Evolutionary conservation across 1,284 basidiomycete species (phyloP).

Genomic region (Moesziomyces sp.): DNA sequence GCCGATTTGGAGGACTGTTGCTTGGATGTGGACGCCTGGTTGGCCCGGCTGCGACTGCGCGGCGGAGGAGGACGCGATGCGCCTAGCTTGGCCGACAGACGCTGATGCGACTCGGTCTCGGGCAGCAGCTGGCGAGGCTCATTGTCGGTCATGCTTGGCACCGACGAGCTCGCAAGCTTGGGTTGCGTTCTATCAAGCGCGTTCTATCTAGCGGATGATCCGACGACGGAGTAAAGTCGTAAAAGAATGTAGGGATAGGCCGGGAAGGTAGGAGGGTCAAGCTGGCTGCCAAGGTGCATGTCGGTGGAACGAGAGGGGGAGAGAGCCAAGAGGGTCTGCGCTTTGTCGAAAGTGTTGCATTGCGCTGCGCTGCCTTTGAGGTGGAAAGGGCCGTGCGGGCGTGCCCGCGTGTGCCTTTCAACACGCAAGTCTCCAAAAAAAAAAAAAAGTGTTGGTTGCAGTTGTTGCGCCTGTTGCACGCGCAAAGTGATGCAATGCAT

Average conservation of each 20-base stretch:
- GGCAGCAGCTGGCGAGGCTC: slow-evolving; percentile 42
- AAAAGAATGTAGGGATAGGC: too few relatives aligned
- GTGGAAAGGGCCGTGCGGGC: too few relatives aligned
- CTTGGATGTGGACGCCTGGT: slow-evolving; percentile 9
- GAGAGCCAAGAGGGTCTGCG: too few relatives aligned
- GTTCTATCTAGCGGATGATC: background rate
- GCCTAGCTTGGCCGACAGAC: slow-evolving; percentile 28
- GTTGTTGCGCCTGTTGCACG: too few relatives aligned
- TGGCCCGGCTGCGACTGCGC: slow-evolving; percentile 19
- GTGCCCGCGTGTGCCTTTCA: background rate
- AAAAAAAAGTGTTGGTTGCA: slow-evolving; percentile 1
- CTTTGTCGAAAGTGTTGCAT: too few relatives aligned
- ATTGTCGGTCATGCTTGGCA: slow-evolving; percentile 25
- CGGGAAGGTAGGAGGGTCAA: too few relatives aligned
- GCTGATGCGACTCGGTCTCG: slow-evolving; percentile 40
- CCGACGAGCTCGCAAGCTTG: too few relatives aligned
- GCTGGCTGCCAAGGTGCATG: too few relatives aligned
- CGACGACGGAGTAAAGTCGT: background rate
- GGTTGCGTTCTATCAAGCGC: too few relatives aligned
- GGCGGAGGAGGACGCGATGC: slow-evolving; percentile 42
- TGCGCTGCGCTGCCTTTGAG: too few relatives aligned
- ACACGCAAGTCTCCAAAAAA: background rate
- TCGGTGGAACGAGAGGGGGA: too few relatives aligned
- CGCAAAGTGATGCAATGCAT: background rate
- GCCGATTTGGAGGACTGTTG: background rate